Evolutionary conservation across 768 basidiomycete species (phyloP).

Genomic region (Leccinellum albellum): DNA sequence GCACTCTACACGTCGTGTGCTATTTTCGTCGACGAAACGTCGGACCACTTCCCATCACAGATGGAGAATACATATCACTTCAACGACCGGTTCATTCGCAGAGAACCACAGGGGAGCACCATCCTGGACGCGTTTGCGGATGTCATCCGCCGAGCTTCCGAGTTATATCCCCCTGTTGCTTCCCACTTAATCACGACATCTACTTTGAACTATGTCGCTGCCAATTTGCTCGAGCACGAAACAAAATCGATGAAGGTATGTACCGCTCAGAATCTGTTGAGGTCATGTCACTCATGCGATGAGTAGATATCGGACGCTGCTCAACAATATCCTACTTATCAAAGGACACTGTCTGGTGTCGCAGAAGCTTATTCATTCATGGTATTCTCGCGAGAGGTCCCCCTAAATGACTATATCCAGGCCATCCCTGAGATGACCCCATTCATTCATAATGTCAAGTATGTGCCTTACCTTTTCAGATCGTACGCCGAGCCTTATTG

Average conservation of each 20-base stretch:
- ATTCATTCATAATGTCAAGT: background rate
- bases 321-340: background rate
- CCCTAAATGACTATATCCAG: background rate
- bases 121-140: background rate
- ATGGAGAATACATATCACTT: background rate
- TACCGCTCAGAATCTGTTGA: background rate
- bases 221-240: background rate
- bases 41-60: background rate
- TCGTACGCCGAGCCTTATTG: background rate
- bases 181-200: background rate
- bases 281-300: background rate
- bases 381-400: background rate
- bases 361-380: constrained; percentile 7
- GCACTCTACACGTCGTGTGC: background rate
- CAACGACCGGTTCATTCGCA: background rate
- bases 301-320: background rate
- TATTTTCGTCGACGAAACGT: background rate
- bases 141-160: background rate
- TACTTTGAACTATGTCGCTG: background rate
- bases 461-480: background rate
- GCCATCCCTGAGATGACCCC: background rate
- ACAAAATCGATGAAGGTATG: background rate
- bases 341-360: background rate
- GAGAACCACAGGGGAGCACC: background rate
- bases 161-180: background rate